Conservation (phyloP, 2,329 filamentous ascomycete genomes). For the Aureobasidium musti region DNA sequence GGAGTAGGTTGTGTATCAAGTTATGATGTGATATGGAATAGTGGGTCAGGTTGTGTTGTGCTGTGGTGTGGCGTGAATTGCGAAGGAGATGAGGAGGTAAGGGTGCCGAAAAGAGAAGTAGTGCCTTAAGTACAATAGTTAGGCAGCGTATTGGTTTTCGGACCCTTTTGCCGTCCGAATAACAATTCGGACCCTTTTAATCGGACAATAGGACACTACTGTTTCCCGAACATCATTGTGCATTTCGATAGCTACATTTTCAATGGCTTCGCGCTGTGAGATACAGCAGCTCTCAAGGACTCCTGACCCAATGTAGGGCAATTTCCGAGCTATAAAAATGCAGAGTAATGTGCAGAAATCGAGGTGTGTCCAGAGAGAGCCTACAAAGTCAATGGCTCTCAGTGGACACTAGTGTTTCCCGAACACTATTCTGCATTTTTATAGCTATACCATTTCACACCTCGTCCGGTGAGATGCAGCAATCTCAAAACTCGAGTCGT, state of each 20-base stretch:
- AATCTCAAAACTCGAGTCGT: too few species aligned
- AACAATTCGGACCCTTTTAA: too few species aligned
- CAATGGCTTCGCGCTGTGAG: too few species aligned
- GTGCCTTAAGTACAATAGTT: too few species aligned
- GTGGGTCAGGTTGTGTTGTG: too few species aligned
- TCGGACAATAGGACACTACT: not conserved
- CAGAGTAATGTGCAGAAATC: not conserved
- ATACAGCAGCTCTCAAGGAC: not conserved
- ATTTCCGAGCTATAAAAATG: not conserved
- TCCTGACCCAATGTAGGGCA: not conserved
- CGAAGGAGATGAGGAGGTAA: too few species aligned
- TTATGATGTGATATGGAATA: too few species aligned
- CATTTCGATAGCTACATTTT: not conserved
- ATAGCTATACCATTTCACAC: not conserved
- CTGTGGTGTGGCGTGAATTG: too few species aligned
- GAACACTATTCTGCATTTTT: not conserved
- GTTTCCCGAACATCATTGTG: not conserved
- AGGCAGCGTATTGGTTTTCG: too few species aligned
- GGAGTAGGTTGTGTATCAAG: too few species aligned
- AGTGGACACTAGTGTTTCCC: not conserved
- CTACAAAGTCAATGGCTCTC: not conserved
- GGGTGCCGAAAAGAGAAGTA: too few species aligned
- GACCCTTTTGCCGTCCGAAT: too few species aligned
- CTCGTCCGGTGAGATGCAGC: not conserved
- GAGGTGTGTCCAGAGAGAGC: not conserved